These are phyloP conservation scores for Alternaria tenuissima DNA, from an alignment of 2,329 filamentous ascomycete species.

Conservation along the genomic window DNA sequence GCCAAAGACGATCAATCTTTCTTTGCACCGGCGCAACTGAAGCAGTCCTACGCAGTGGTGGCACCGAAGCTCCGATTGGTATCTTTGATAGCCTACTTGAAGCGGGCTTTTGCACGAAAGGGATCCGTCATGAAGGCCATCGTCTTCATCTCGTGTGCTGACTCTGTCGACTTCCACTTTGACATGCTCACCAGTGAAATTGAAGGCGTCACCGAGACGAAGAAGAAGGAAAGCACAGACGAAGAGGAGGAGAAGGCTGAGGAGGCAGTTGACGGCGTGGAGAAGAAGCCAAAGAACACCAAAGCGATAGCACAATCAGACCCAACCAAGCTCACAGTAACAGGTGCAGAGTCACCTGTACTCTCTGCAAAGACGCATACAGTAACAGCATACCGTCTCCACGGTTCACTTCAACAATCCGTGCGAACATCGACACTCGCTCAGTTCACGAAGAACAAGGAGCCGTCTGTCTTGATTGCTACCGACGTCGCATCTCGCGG, in stretches of 20 bases:
- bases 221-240: constrained; percentile 31
- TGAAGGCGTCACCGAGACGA: constrained; percentile 37
- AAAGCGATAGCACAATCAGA: constrained; percentile 53
- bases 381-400: constrained; percentile 84
- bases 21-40: constrained; percentile 88
- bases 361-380: constrained; percentile 79
- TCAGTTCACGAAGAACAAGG: constrained; percentile 76
- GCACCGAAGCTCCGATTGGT: constrained; percentile 92
- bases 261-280: constrained; percentile 21
- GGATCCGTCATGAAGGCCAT: constrained; percentile 97
- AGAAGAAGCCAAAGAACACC: constrained; percentile 41
- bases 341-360: constrained; percentile 73
- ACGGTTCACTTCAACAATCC: constrained; percentile 89
- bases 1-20: constrained; percentile 64
- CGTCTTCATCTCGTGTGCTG: constrained; percentile 94
- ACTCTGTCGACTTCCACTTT: constrained; percentile 97
- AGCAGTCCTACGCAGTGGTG: constrained; percentile 87
- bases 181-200: constrained; percentile 71
- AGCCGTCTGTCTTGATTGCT: constrained; percentile 84
- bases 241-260: constrained; percentile 30
- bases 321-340: constrained; percentile 57
- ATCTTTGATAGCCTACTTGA: constrained; percentile 82
- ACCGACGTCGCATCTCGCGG: constrained; percentile 96
- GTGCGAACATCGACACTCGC: constrained; percentile 86
- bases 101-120: constrained; percentile 84